phyloP scores from a whole-genome alignment of 495 filamentous ascomycete species.

The Tuber umbilicatum region DNA sequence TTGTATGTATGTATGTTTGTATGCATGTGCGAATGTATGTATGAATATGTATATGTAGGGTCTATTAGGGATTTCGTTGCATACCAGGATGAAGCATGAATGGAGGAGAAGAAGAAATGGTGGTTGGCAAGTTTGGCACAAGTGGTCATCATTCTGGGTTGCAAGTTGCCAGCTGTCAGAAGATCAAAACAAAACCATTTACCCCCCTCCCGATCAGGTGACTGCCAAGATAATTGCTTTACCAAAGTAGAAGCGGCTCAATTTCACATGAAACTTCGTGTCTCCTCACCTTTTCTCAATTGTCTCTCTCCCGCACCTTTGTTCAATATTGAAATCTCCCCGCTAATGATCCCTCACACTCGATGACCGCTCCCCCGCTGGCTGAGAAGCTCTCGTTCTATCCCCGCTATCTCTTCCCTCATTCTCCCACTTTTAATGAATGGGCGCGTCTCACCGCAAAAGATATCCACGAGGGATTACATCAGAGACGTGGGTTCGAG shows the following conservation, averaged over 20 bases:
- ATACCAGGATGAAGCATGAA: not conserved
- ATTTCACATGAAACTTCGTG: not conserved
- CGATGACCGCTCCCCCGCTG: constrained; percentile 49
- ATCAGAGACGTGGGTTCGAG: constrained; percentile 60
- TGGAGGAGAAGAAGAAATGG: not conserved
- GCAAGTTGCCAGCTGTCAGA: not conserved
- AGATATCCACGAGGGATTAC: constrained; percentile 59
- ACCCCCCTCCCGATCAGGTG: not conserved
- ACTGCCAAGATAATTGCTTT: not conserved
- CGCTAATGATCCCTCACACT: constrained; percentile 40
- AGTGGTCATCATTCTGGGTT: not conserved
- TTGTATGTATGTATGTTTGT: constrained; percentile 9
- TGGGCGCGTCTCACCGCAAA: constrained; percentile 73
- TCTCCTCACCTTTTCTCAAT: not conserved
- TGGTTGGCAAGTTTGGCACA: not conserved
- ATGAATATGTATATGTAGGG: not conserved
- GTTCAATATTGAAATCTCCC: constrained; percentile 1
- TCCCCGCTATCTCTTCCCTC: constrained; percentile 73
- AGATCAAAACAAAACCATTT: not conserved
- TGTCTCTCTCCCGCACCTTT: constrained; percentile 1
- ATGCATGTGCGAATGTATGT: not conserved
- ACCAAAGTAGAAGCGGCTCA: not conserved
- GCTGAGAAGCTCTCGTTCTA: constrained; percentile 52
- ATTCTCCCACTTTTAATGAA: constrained; percentile 71
- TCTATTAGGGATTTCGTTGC: not conserved